These are phyloP conservation scores for Prunus salicina DNA, from an alignment of 306 rosid genomes.

Conservation along the genomic window DNA sequence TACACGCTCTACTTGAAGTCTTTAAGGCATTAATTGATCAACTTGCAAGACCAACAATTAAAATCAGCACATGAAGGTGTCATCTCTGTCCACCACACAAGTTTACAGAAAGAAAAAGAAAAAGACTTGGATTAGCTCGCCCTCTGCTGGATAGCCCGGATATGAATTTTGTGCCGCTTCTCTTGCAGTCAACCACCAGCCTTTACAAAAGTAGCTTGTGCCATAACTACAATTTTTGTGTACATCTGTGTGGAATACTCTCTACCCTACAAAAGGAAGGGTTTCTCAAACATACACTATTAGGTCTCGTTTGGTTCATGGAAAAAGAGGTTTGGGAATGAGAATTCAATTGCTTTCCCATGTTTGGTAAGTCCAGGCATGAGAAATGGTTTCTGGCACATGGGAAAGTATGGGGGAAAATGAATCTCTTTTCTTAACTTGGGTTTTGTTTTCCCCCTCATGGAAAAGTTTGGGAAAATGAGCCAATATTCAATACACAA, in stretches of 20 bases:
- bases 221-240: background rate
- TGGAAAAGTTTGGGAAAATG: no score
- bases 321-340: no score
- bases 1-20: background rate
- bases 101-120: background rate
- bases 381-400: no score
- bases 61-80: background rate
- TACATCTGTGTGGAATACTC: background rate
- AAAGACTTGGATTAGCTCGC: background rate
- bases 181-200: background rate
- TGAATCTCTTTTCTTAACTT: no score
- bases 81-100: background rate
- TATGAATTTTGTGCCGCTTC: background rate
- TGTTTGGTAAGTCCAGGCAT: no score
- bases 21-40: background rate
- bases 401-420: no score
- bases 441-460: no score
- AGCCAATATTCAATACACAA: no score
- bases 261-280: no score
- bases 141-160: background rate
- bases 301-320: no score
- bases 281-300: no score
- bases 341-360: no score
- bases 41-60: background rate
- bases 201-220: background rate